Evolutionary conservation across 805 yeast genomes (phyloP).

Genomic region (Metschnikowia vanudenii): DNA sequence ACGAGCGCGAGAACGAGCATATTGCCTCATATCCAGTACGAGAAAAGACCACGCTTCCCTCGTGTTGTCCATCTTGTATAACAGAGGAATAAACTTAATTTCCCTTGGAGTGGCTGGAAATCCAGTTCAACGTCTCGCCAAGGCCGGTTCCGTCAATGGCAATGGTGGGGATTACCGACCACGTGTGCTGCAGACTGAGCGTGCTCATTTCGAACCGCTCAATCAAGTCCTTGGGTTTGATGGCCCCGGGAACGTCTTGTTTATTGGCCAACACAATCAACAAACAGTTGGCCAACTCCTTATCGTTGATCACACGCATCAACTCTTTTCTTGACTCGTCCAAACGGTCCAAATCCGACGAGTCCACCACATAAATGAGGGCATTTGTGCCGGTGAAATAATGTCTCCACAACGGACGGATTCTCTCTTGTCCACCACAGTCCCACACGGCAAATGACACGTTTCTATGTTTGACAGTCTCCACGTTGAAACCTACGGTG

Average conservation of each 20-base stretch:
- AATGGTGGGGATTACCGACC: slow-evolving; percentile 91
- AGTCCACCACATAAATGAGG: slow-evolving; percentile 85
- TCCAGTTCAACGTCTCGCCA: slow-evolving; percentile 85
- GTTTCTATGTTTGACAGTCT: slow-evolving; percentile 77
- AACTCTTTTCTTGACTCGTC: slow-evolving; percentile 78
- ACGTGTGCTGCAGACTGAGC: slow-evolving; percentile 62
- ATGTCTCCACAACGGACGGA: slow-evolving; percentile 93
- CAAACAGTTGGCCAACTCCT: slow-evolving; percentile 77
- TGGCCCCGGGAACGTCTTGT: slow-evolving; percentile 71
- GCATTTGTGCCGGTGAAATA: slow-evolving; percentile 93
- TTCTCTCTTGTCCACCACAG: slow-evolving; percentile 93
- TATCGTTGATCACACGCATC: slow-evolving; percentile 73
- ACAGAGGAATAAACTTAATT: too few relatives aligned
- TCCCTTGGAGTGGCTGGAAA: slow-evolving; percentile 56
- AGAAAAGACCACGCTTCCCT: background rate
- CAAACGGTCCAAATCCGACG: slow-evolving; percentile 68
- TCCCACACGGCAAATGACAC: slow-evolving; percentile 89
- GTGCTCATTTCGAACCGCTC: slow-evolving; percentile 63
- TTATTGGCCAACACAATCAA: slow-evolving; percentile 85
- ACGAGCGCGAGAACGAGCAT: background rate
- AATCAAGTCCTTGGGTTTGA: slow-evolving; percentile 78
- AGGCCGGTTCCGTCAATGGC: slow-evolving; percentile 90
- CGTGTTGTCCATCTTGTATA: background rate
- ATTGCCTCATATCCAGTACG: slow-evolving; percentile 12
- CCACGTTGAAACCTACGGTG: slow-evolving; percentile 92